Evolutionary conservation across 257 asterid species (phyloP).

Genomic region (Solanum appendiculatum): DNA sequence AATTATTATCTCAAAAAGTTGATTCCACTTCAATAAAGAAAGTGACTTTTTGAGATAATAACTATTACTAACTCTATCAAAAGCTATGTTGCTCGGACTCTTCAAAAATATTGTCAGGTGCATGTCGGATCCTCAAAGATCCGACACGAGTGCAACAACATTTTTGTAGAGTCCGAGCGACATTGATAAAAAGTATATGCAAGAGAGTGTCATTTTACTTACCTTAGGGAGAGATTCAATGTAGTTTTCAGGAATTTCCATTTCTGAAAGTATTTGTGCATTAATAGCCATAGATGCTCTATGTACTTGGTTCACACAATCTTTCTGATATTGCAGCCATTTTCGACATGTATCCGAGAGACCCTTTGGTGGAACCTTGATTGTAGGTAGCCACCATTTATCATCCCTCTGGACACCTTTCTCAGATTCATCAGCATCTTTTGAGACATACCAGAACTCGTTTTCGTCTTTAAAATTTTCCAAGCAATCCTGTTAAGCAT

Average conservation of each 20-base stretch:
- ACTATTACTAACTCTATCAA: accelerated
- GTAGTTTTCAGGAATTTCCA: constrained; percentile 86
- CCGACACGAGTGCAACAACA: not conserved
- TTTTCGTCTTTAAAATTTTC: constrained; percentile 52
- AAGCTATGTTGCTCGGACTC: not conserved
- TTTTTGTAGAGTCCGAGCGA: not conserved
- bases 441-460: constrained; percentile 63
- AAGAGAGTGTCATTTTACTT: not conserved
- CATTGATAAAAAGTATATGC: not conserved
- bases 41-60: not conserved
- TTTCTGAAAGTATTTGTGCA: constrained; percentile 72
- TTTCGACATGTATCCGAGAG: constrained; percentile 50
- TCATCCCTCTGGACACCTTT: constrained; percentile 50
- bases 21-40: not conserved
- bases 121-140: not conserved
- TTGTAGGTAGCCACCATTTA: constrained; percentile 89
- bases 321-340: constrained; percentile 57
- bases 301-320: constrained; percentile 65
- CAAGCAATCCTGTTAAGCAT: constrained; percentile 33
- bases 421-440: constrained; percentile 63
- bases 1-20: not conserved
- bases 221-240: constrained; percentile 89
- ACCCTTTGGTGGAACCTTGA: constrained; percentile 69
- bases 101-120: not conserved
- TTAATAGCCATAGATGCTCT: constrained; percentile 90